A percentile compares a stretch with the other conserved stretches of the same genome.
These are phyloP conservation scores for Yamadazyma philogaea DNA, from an alignment of 805 yeast species.

Conservation along the genomic window DNA sequence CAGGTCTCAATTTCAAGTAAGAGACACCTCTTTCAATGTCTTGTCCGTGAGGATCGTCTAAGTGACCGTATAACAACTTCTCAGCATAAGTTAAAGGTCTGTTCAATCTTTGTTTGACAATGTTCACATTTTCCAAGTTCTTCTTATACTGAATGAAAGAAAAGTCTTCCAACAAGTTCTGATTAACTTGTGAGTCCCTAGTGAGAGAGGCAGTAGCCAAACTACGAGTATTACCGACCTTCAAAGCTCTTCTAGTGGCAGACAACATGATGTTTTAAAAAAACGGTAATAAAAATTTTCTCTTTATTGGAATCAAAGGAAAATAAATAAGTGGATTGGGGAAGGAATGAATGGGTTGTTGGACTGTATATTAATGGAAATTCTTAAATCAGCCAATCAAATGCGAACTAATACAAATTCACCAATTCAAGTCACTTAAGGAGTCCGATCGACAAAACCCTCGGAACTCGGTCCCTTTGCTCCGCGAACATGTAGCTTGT, in stretches of 20 bases:
- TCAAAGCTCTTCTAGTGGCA: constrained; percentile 31
- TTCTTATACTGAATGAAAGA: constrained; percentile 90
- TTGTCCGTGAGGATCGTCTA: constrained; percentile 88
- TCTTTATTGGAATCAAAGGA: constrained; percentile 5
- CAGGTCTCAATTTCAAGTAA: constrained; percentile 92
- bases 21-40: constrained; percentile 83
- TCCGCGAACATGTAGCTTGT: background rate
- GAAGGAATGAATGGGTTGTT: background rate
- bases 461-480: constrained; percentile 1
- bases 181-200: constrained; percentile 72
- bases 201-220: constrained; percentile 53
- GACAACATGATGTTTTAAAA: constrained; percentile 32
- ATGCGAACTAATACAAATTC: constrained; percentile 13
- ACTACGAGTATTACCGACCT: constrained; percentile 40
- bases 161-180: constrained; percentile 76
- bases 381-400: constrained; percentile 13
- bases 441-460: constrained; percentile 8
- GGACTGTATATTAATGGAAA: background rate
- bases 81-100: constrained; percentile 95
- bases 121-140: constrained; percentile 81
- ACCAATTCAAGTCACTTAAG: background rate
- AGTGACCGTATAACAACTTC: constrained; percentile 91
- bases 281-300: constrained; percentile 6
- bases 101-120: constrained; percentile 74
- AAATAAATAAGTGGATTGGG: constrained; percentile 5